Percentiles rank a stretch among this genome's conserved stretches.
Conservation (phyloP, 164 flowering plant genomes). For the Annona squamosa region DNA sequence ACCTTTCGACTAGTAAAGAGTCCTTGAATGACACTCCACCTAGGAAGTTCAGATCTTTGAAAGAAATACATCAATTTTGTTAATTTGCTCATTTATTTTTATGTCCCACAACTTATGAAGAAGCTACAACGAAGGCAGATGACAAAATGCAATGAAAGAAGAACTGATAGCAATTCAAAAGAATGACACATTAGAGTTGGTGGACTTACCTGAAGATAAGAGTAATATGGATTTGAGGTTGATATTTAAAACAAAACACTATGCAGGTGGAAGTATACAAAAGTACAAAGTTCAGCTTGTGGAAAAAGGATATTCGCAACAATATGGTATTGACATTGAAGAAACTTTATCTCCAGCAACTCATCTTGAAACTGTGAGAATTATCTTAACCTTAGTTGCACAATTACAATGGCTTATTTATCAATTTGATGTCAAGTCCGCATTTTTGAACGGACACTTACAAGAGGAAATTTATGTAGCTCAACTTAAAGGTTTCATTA, state of each 20-base stretch:
- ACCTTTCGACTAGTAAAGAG: too few species aligned
- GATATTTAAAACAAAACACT: neutral
- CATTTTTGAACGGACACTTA: neutral
- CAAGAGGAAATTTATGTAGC: neutral
- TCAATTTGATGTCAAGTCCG: conserved; percentile 2
- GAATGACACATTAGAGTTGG: too few species aligned
- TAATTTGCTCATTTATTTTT: too few species aligned
- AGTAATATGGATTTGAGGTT: neutral
- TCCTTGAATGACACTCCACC: too few species aligned
- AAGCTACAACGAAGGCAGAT: too few species aligned
- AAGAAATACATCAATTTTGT: too few species aligned
- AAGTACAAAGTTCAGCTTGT: neutral
- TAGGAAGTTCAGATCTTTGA: too few species aligned
- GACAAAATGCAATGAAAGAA: too few species aligned
- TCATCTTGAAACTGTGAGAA: neutral
- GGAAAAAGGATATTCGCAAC: neutral
- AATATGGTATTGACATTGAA: neutral
- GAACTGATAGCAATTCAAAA: too few species aligned
- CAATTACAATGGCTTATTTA: neutral
- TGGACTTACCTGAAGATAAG: too few species aligned
- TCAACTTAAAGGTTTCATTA: neutral
- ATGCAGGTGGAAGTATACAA: neutral
- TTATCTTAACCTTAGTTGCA: neutral
- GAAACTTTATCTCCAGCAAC: neutral
- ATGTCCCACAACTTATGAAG: too few species aligned